A percentile compares a stretch with the other conserved stretches of the same genome.
phyloP scores from a whole-genome alignment of 352 stramenopile genomes.

The Pythium aquatile region DNA sequence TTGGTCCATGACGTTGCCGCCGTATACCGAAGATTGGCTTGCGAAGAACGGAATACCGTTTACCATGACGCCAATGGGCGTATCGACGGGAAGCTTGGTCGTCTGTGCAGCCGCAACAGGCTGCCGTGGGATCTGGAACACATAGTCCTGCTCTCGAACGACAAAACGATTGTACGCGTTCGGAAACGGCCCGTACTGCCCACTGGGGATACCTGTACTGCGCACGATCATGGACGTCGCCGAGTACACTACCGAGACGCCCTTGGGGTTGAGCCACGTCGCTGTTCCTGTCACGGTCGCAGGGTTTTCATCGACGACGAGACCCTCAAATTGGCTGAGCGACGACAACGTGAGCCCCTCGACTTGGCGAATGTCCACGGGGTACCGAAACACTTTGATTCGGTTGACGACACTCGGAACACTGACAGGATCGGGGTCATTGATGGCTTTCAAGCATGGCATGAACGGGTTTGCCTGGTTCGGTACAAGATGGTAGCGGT shows the following conservation, averaged over 20 bases:
- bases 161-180: slow-evolving; percentile 56
- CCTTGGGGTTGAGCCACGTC: slow-evolving; percentile 53
- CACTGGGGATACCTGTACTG: slow-evolving; percentile 55
- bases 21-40: slow-evolving; percentile 37
- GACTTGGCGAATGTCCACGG: slow-evolving; percentile 43
- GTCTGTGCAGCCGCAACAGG: slow-evolving; percentile 27
- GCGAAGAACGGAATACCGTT: slow-evolving; percentile 71
- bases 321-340: slow-evolving; percentile 45
- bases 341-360: slow-evolving; percentile 47
- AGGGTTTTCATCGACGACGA: slow-evolving; percentile 57
- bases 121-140: slow-evolving; percentile 58
- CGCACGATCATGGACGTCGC: slow-evolving; percentile 51
- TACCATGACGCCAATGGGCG: slow-evolving; percentile 63
- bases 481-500: slow-evolving; percentile 52
- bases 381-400: slow-evolving; percentile 48
- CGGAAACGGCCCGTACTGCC: slow-evolving; percentile 54
- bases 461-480: slow-evolving; percentile 33
- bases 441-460: slow-evolving; percentile 56
- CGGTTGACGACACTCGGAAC: not conserved
- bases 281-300: slow-evolving; percentile 16
- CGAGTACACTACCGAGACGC: slow-evolving; percentile 52
- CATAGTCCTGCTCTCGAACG: slow-evolving; percentile 58
- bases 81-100: slow-evolving; percentile 39
- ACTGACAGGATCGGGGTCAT: slow-evolving; percentile 17
- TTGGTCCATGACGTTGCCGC: slow-evolving; percentile 44